Percentiles rank a stretch among this genome's conserved stretches.
Conservation (phyloP, 768 basidiomycete genomes). For the Lactarius trivialis region DNA sequence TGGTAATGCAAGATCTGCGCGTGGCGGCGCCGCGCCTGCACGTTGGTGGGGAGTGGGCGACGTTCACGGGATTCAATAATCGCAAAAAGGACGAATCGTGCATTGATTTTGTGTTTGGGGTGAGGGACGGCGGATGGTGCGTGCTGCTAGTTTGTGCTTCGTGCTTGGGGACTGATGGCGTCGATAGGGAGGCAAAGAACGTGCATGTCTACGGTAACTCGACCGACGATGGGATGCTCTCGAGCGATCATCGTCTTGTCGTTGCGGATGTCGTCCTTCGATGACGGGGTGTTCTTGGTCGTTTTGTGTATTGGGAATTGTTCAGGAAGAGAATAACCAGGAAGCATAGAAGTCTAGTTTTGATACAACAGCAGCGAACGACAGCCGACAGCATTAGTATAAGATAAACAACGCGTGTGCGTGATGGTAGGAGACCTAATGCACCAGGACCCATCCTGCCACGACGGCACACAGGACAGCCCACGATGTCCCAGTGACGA, state of each 20-base stretch:
- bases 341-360: background rate
- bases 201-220: background rate
- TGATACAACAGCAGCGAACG: background rate
- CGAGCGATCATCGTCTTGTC: conserved; percentile 53
- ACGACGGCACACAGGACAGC: background rate
- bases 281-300: background rate
- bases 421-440: background rate
- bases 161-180: background rate
- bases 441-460: background rate
- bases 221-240: conserved; percentile 37
- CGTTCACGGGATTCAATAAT: conserved; percentile 46
- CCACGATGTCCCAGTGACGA: background rate
- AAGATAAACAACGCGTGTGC: background rate
- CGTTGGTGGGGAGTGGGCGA: conserved; percentile 43
- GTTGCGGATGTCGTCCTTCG: conserved; percentile 35
- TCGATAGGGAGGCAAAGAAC: background rate
- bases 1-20: conserved; percentile 40
- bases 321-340: background rate
- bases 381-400: background rate
- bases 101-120: conserved; percentile 52
- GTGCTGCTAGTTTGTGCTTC: conserved; percentile 18
- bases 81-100: conserved; percentile 36
- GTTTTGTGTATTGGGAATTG: background rate
- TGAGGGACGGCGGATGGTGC: conserved; percentile 40
- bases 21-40: conserved; percentile 34